phyloP scores from a whole-genome alignment of 2,329 filamentous ascomycete species.

The Rhinocladiella similis region DNA sequence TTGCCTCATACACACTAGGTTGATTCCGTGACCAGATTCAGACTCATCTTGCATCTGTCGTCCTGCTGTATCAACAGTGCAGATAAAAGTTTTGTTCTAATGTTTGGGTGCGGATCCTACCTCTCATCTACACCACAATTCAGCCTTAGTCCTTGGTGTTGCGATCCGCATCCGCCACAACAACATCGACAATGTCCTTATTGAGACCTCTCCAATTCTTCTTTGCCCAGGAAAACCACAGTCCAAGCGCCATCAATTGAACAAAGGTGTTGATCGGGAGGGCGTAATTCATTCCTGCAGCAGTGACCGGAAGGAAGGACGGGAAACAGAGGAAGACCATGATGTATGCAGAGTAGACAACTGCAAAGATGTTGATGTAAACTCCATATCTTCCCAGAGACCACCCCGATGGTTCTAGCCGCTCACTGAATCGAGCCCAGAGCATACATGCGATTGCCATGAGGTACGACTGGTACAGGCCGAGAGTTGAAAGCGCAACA shows the following conservation, averaged over 20 bases:
- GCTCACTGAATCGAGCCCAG: conserved; percentile 27
- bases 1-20: background rate
- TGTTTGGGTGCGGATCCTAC: no score
- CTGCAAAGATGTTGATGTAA: conserved; percentile 37
- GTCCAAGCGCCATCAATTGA: conserved; percentile 21
- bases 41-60: no score
- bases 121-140: no score
- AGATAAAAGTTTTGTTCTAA: no score
- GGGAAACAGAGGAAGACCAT: conserved; percentile 38
- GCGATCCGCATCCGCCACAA: conserved; percentile 18
- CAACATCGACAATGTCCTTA: conserved; percentile 19
- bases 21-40: no score
- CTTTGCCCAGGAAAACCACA: conserved; percentile 25
- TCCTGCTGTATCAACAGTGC: no score
- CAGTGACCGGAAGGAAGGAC: conserved; percentile 34
- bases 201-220: conserved; percentile 24
- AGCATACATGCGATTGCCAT: conserved; percentile 22
- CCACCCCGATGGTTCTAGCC: conserved; percentile 21
- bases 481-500: conserved; percentile 39
- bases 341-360: conserved; percentile 35
- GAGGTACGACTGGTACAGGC: conserved; percentile 40
- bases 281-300: conserved; percentile 40
- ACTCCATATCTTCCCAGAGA: conserved; percentile 27
- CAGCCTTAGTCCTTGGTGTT: conserved; percentile 13
- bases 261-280: conserved; percentile 35